Conservation (phyloP, 768 basidiomycete species). For the Naganishia vaughanmartiniae region DNA sequence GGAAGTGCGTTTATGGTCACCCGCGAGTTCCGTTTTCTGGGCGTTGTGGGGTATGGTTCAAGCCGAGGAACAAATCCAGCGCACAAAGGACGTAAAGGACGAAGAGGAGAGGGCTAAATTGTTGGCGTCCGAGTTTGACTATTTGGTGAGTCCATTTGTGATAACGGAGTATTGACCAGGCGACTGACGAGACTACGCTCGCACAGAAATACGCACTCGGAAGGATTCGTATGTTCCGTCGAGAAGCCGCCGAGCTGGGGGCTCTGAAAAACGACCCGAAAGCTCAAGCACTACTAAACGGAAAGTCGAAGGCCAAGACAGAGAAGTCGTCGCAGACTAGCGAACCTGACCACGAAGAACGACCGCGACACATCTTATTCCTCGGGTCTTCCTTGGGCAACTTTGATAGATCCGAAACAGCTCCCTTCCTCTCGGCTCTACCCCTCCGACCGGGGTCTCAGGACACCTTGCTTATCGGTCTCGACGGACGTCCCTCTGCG, state of each 20-base stretch:
- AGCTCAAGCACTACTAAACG: not conserved
- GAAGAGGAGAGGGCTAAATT: constrained; percentile 51
- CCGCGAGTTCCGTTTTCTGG: constrained; percentile 88
- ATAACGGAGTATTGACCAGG: not conserved
- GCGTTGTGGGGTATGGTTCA: constrained; percentile 92
- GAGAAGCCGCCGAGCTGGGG: constrained; percentile 51
- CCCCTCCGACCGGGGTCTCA: constrained; percentile 65
- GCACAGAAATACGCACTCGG: constrained; percentile 62
- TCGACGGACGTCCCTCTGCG: constrained; percentile 67
- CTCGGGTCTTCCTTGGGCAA: constrained; percentile 90
- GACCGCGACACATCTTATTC: constrained; percentile 78
- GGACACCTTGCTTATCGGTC: constrained; percentile 83
- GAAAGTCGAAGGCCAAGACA: not conserved
- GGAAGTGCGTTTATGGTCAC: constrained; percentile 83
- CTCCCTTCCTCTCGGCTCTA: constrained; percentile 70
- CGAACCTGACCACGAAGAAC: not conserved
- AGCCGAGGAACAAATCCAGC: constrained; percentile 55
- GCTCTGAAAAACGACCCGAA: constrained; percentile 24
- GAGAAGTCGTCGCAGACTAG: not conserved
- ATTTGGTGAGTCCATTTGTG: constrained; percentile 56
- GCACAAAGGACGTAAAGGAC: constrained; percentile 2
- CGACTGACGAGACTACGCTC: not conserved
- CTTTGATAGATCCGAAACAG: constrained; percentile 69
- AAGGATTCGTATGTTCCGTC: constrained; percentile 54
- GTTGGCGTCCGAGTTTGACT: constrained; percentile 64